Evolutionary conservation across 129 eudicot genomes (phyloP), one percentile per base, ranked within the genome.

Genomic region (Flaveria trinervia): DNA sequence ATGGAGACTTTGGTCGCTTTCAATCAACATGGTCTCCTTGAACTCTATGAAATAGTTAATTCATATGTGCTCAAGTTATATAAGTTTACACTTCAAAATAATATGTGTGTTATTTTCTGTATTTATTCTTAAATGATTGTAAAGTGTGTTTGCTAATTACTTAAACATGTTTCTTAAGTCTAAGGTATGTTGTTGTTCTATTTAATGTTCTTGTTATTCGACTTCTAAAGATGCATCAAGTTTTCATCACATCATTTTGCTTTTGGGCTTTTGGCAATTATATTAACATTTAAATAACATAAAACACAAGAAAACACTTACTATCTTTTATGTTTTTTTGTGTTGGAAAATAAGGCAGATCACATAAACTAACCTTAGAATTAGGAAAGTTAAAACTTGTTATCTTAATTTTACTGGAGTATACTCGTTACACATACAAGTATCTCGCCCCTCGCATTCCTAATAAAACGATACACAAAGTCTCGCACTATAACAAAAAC

Each of bases 21-120:
- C 89, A 91, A 46, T 61, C 92, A 45, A 76, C 92, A 77, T 88
- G 89, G 88, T 88, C 89, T 45, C 80, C 86, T 79, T 88, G 75
- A 67, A 56, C 76, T 51, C 60, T 44, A 55, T 44, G 18, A 50
- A 39, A 36, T 39, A 7, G n/a, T 20, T 33, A 9, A 22, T 26
- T 18, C 39, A 33, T 68, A 54, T 36, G 51, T 65, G 46, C 49
- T 33, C 16, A 13, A 56, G 3, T 78, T 39, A 54, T 72, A 64
- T 49, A 45, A 68, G 8, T 30, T 39, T 67, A 54, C 41, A 67
- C 56, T 14, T 14, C 50, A 26, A 67, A 20, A 55, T 5, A 11
- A 16, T 5, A 7, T 18, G 61, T 55, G 11, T 55, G 22, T 13
- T n/a, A 16, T 18, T 55, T 36, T 45, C 50, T 45, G 50, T 45